Base-by-base conservation (phyloP, 2,329 filamentous ascomycete genomes). In the Ophiocordyceps australis region DNA sequence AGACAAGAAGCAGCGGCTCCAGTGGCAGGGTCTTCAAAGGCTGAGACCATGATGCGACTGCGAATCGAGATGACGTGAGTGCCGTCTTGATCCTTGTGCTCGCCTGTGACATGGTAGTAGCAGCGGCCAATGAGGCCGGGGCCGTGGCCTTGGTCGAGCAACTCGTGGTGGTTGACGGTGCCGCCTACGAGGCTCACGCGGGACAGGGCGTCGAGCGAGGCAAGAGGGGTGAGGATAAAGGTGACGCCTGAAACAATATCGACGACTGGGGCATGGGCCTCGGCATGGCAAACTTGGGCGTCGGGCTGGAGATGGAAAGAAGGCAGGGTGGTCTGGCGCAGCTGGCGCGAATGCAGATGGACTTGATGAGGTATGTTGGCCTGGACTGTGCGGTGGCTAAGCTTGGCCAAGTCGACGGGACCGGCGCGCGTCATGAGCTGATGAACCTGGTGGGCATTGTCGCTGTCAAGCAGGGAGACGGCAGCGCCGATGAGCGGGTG, bases 191-290 rank as follows among this genome's bases (percentile, higher is more conserved):
- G 35, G 17, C 47, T 35, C 4, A 57, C 50, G 9, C 46, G 37
- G 5, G 50, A 57, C 12, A 86, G 55, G 7, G 62, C 57, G 17
- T 69, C 67, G 8, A 80, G 46, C 28, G 57, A 60, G 0, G 65
- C 55, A 14, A 89, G 54, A 35, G 65, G 52, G 10, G 77, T 54
- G 17, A 80, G 60, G n/a, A 69, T 48, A 45, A 82, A 83, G 1
- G 66, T 67, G 72, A 85, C 76, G 24, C 78, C 79, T 23, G 67
- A 68, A 19, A 82, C 76, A 23, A 83, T 66, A 34, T 65, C 72
- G 29, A 71, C 59, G 12, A 67, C 39, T 10, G 63, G 59, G 7
- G 60, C 55, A 9, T 36, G 31, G 17, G 52, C 35, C 44, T 58
- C 54, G 5, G 47, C 46, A n/a, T 41, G 28, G 14, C 41, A 40